Evolutionary conservation across 139 green algal species (phyloP).

Genomic region (Auxenochlorella pyrenoidosa): DNA sequence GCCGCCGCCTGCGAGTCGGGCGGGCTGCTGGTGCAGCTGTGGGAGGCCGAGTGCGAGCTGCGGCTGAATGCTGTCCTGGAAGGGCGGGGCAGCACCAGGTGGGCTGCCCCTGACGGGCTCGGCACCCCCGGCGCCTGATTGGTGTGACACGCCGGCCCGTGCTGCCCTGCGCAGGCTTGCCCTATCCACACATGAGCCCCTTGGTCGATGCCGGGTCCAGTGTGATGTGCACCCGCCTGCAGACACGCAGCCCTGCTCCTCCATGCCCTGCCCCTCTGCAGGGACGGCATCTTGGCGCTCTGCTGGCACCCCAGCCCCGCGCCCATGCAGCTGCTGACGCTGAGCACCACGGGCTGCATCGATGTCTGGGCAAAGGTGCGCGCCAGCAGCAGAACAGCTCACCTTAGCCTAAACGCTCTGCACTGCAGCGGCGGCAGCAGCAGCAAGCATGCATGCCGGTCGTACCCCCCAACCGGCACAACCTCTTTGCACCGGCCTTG

Average conservation of each 20-base stretch:
- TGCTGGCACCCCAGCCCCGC: constrained; percentile 82
- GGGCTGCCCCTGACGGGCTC: neutral
- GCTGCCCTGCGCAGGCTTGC: neutral
- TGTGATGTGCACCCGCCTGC: no score
- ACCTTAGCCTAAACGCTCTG: no score
- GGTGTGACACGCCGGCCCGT: neutral
- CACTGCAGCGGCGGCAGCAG: no score
- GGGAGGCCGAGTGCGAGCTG: neutral
- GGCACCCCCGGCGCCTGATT: no score
- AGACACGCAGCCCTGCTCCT: neutral
- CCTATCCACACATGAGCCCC: neutral
- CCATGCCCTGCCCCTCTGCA: constrained; percentile 19
- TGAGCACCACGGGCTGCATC: constrained; percentile 56
- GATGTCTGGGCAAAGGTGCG: constrained; percentile 82
- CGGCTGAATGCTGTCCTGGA: constrained; percentile 10
- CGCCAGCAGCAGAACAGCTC: neutral
- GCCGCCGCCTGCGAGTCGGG: neutral
- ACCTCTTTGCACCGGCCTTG: no score
- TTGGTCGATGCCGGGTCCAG: no score
- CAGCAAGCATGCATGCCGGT: no score
- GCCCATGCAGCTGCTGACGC: constrained; percentile 65
- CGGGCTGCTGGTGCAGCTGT: neutral
- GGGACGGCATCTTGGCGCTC: constrained; percentile 65
- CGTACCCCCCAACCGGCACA: no score
- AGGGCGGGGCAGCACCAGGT: constrained; percentile 8